Evolutionary conservation across 2,329 filamentous ascomycete genomes (phyloP).

Genomic region (Domatiomyces globalis): DNA sequence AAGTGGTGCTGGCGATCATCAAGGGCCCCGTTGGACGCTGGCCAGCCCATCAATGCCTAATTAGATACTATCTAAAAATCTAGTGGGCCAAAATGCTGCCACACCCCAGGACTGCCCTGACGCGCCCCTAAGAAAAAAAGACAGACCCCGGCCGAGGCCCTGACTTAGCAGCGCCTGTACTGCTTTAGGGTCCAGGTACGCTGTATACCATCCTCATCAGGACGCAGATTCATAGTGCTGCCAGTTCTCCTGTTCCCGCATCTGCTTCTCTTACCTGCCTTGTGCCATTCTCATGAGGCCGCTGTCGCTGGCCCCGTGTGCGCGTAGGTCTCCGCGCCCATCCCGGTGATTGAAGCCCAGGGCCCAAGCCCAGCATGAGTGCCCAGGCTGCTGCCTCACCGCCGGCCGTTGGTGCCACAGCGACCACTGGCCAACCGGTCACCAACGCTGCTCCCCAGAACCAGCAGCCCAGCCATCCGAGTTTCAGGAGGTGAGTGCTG

Average conservation of each 20-base stretch:
- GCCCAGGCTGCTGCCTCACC: not conserved
- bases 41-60: not conserved
- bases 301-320: not conserved
- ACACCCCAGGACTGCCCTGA: too few relatives aligned
- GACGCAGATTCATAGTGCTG: not conserved
- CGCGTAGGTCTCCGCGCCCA: too few relatives aligned
- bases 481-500: slow-evolving; percentile 43
- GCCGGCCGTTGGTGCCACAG: not conserved
- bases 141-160: not conserved
- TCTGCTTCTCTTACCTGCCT: not conserved
- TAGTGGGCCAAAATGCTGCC: not conserved
- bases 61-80: not conserved
- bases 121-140: not conserved
- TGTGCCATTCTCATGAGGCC: not conserved
- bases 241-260: not conserved
- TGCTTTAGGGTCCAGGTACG: not conserved
- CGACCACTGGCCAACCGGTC: not conserved
- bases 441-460: slow-evolving; percentile 14
- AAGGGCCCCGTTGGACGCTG: not conserved
- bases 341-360: not conserved
- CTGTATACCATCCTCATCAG: not conserved
- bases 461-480: slow-evolving; percentile 34
- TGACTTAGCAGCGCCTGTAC: not conserved
- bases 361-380: not conserved
- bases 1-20: not conserved